Evolutionary conservation across 371 early-diverging fungal species (phyloP), one percentile per base, ranked within the genome.

Genomic region (Syncephalastrum racemosum): DNA sequence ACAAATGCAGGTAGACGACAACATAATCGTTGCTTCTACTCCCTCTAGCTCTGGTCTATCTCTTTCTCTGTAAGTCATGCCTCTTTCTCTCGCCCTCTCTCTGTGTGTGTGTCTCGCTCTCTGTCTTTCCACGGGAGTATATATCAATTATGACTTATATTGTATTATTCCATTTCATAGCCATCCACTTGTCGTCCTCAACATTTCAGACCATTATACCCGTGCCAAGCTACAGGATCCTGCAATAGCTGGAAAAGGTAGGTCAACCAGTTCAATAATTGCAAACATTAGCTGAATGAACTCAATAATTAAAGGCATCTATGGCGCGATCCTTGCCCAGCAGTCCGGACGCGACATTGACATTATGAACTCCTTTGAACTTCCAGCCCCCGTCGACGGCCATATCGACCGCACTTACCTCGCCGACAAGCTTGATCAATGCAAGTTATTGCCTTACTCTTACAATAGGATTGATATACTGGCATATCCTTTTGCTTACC

Each of bases 171-270:
- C n/a, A n/a, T 24, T 31, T 25, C 4, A 41, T 14, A 93, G 91
- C 23, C 94, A 94, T 77, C 92, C 94, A 2, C 79, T 94, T 54
- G 91, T 90, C 5, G 70, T 94, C 54, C 70, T 92, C 47, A 94
- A 94, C 58, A 86, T 92, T 46, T 91, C 92, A 10, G 94, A 94
- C 64, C 94, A 94, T 53, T 88, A 77, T 67, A 92, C 90, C 42
- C 84, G 93, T 25, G 77, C 76, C 13, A 80, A 79, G 53, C 63
- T 88, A 58, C 91, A 91, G 66, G 64, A 68, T 41, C 73, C 75
- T n/a, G 62, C 60, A 13, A 59, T 50, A 41, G 68, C 64, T 23
- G 64, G 74, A 42, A 68, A 71, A 59, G 75, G 77, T 73, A 67
- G 50, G 14, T 36, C 24, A 10, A 41, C n/a, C n/a, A n/a, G n/a